phyloP scores from a whole-genome alignment of 495 filamentous ascomycete genomes.

The Sphaerosporella brunnea region DNA sequence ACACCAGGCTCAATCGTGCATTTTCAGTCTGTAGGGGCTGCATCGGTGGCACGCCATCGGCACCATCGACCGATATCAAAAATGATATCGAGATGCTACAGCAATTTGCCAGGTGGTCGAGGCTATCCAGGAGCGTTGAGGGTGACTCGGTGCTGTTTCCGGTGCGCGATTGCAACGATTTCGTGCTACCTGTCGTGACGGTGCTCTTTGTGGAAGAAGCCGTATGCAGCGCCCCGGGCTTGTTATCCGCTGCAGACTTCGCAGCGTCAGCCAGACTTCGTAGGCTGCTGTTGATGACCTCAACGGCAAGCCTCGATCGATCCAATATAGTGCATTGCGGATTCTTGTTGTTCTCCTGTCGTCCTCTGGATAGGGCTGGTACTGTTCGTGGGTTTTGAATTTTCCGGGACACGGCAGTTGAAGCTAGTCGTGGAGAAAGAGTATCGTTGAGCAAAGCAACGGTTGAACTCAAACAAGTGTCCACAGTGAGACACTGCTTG shows the following conservation, averaged over 20 bases:
- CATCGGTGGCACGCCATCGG: constrained; percentile 29
- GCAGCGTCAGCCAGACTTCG: constrained; percentile 57
- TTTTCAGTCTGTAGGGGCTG: constrained; percentile 63
- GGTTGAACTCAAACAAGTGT: constrained; percentile 19
- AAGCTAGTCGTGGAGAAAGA: constrained; percentile 10
- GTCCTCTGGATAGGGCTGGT: background rate
- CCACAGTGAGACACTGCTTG: constrained; percentile 13
- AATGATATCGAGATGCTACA: constrained; percentile 49
- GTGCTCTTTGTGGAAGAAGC: too few species aligned
- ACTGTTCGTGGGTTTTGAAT: constrained; percentile 8
- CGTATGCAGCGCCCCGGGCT: too few species aligned
- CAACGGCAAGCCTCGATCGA: constrained; percentile 47
- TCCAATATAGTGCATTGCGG: constrained; percentile 23
- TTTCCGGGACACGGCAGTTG: constrained; percentile 8
- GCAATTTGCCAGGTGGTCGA: constrained; percentile 46
- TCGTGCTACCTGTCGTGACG: too few species aligned
- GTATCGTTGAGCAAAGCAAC: constrained; percentile 17
- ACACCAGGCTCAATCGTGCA: constrained; percentile 59
- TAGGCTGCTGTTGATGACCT: constrained; percentile 59
- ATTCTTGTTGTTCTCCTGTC: constrained; percentile 11
- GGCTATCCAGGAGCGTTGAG: constrained; percentile 13
- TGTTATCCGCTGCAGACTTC: constrained; percentile 28
- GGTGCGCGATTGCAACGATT: constrained; percentile 16
- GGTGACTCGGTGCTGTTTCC: constrained; percentile 18
- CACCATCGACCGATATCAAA: constrained; percentile 40